Conservation (phyloP, 192 early-diverging fungal genomes). For the Entomortierella chlamydospora region DNA sequence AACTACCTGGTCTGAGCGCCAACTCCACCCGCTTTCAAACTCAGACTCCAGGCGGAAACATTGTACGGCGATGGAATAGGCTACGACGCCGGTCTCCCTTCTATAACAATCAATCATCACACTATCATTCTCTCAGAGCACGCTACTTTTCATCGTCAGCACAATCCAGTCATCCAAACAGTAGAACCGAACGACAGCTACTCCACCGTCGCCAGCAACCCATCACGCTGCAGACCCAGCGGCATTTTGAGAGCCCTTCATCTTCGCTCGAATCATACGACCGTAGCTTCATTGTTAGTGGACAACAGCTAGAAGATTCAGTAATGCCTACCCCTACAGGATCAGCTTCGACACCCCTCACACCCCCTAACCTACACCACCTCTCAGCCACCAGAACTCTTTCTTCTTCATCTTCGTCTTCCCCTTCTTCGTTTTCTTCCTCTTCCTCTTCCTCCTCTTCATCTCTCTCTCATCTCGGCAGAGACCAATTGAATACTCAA, state of each 20-base stretch:
- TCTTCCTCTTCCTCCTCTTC: not conserved
- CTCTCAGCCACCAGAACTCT: no score
- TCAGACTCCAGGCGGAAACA: conserved; percentile 19
- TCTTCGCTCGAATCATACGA: not conserved
- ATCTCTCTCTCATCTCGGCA: not conserved
- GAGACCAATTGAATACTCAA: not conserved
- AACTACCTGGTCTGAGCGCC: conserved; percentile 3
- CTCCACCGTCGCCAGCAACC: not conserved
- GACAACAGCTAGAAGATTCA: not conserved
- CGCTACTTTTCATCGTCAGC: conserved; percentile 22
- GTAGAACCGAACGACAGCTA: conserved; percentile 4
- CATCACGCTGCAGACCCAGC: not conserved
- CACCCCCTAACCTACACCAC: not conserved
- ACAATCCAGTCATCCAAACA: conserved; percentile 1
- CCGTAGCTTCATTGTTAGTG: not conserved
- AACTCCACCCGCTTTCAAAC: not conserved
- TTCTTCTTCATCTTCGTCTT: not conserved
- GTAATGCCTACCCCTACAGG: not conserved
- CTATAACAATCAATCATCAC: not conserved
- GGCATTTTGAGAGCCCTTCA: not conserved
- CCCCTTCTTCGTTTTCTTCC: not conserved
- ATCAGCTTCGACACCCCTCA: not conserved
- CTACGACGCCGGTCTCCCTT: conserved; percentile 41
- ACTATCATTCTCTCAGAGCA: conserved; percentile 36
- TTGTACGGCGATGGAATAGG: conserved; percentile 26